Base-by-base conservation (phyloP, 805 yeast genomes). In the Ogataea degrootiae region DNA sequence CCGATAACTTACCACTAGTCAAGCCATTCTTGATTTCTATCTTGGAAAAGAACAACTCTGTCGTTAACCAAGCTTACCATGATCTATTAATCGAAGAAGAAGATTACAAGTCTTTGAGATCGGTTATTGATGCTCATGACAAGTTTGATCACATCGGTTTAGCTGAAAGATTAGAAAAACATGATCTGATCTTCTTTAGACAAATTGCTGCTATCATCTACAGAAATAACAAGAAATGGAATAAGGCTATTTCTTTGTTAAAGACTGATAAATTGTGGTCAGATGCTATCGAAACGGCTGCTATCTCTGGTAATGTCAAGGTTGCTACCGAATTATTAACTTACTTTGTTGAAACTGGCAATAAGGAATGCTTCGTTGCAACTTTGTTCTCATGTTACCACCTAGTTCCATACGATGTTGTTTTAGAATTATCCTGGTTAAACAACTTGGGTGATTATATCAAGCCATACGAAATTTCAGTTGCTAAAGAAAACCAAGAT, bases 291-390 rank as follows among this genome's bases (percentile, higher is more conserved):
- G 87, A 82, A 63, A 91, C 98, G 9, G 97, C 96, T 22, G 82
- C 96, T 16, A 71, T 82, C 48, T 90, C 97, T 17, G 79, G 80
- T 52, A 83, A 84, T 55, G 61, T 79, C 11, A 90, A 87, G 65
- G 85, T 92, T 62, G 91, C 96, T 34, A 92, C 88, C 66, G 98
- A 94, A 50, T 73, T 88, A 54, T 73, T 94, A 66, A 78, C 85
- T 45, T 94, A 92, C 72, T 94, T 94, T 67, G 97, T 94, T 50
- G 97, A 92, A 60, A 88, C 96, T 37, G 98, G 96, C 57, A 94
- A 94, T 72, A 89, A 85, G 69, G 99, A 94, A 73, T 87, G 96
- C 60, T 87, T 89, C 64, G 85, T 90, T 60, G 97, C 96, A 6
- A 79, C 91, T 51, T 76, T 94, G 62, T 94, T 85, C 71, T 73